Evolutionary conservation across 2,329 filamentous ascomycete genomes (phyloP).

Genomic region (Trichoderma atrobrunneum): DNA sequence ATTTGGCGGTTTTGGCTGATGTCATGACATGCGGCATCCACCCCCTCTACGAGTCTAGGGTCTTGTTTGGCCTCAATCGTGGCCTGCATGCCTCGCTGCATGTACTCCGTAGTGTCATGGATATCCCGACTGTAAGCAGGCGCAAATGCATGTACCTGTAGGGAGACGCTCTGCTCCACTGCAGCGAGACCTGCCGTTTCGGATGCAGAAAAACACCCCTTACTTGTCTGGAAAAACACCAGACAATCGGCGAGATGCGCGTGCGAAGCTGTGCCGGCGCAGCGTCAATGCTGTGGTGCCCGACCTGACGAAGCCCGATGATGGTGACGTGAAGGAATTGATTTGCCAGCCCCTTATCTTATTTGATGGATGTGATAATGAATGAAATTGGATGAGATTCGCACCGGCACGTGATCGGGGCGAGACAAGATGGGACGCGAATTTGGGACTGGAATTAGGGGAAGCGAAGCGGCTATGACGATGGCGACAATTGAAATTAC

Average conservation of each 20-base stretch:
- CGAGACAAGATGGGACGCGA: neutral
- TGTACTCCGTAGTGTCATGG: neutral
- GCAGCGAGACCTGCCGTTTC: slow-evolving; percentile 7
- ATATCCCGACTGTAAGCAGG: slow-evolving; percentile 2
- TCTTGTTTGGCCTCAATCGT: slow-evolving; percentile 5
- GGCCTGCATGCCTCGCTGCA: slow-evolving; percentile 11
- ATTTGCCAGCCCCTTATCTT: neutral
- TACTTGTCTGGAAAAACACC: slow-evolving; percentile 1
- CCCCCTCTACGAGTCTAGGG: neutral
- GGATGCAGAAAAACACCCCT: neutral
- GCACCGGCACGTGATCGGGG: slow-evolving; percentile 13
- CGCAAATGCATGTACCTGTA: neutral
- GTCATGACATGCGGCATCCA: slow-evolving; percentile 10
- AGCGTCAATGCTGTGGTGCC: slow-evolving; percentile 11
- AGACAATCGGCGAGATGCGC: neutral
- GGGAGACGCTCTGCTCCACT: neutral
- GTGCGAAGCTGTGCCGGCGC: neutral
- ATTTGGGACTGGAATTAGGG: slow-evolving; percentile 13
- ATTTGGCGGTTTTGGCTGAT: neutral
- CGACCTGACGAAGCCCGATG: neutral
- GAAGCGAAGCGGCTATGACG: slow-evolving; percentile 18
- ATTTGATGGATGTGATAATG: neutral
- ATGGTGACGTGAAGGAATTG: neutral
- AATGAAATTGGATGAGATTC: neutral
- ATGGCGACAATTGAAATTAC: slow-evolving; percentile 15